phyloP scores from a whole-genome alignment of 345 rosid genomes.

The Brassica carinata region DNA sequence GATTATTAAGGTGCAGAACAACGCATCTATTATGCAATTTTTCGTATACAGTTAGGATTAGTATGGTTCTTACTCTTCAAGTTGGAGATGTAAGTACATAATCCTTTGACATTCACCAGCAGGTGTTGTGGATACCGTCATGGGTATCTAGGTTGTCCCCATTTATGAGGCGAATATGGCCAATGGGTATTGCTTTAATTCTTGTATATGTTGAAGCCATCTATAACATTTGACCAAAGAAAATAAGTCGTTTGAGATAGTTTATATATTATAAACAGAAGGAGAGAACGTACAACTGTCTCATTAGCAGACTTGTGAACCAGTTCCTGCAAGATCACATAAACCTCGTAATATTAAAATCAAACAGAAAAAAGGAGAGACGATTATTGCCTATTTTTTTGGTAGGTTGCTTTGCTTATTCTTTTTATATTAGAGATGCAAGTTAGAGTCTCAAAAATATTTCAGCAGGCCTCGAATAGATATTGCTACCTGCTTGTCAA shows the following conservation, averaged over 20 bases:
- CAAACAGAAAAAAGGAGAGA: background rate
- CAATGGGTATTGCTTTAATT: background rate
- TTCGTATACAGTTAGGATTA: too few relatives aligned
- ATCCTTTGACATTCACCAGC: too few relatives aligned
- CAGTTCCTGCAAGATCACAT: slow-evolving; percentile 83
- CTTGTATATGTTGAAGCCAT: slow-evolving; percentile 36
- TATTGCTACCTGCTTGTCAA: slow-evolving; percentile 92
- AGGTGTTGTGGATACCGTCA: slow-evolving; percentile 67
- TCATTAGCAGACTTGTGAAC: slow-evolving; percentile 92
- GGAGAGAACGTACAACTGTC: slow-evolving; percentile 62
- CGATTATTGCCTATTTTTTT: background rate
- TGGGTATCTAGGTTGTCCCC: too few relatives aligned
- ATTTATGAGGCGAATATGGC: too few relatives aligned
- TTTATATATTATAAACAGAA: background rate
- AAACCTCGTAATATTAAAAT: slow-evolving; percentile 53
- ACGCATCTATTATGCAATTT: too few relatives aligned
- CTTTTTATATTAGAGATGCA: slow-evolving; percentile 10
- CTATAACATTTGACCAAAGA: slow-evolving; percentile 5
- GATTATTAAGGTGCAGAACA: background rate
- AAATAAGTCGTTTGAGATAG: background rate
- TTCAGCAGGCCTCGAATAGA: slow-evolving; percentile 94
- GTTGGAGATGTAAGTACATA: slow-evolving; percentile 27
- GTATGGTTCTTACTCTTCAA: too few relatives aligned
- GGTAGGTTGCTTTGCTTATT: slow-evolving; percentile 5
- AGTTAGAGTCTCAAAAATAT: slow-evolving; percentile 78